Evolutionary conservation across 139 green algal genomes (phyloP).

Genomic region (Asterochloris erici): DNA sequence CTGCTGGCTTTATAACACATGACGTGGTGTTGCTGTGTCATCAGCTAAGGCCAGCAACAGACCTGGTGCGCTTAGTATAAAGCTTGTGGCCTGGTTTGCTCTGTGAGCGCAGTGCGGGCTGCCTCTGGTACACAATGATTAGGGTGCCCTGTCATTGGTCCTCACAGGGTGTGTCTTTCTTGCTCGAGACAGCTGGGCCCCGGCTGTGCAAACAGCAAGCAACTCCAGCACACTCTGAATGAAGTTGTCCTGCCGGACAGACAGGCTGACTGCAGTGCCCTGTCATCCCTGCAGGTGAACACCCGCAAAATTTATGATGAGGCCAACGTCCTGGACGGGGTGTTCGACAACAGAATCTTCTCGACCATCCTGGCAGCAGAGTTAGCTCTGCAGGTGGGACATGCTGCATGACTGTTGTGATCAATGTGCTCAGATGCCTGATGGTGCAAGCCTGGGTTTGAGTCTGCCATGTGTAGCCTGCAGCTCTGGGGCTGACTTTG

Average conservation of each 20-base stretch:
- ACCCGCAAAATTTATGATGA: conserved; percentile 71
- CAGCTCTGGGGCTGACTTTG: background rate
- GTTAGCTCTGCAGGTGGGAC: conserved; percentile 40
- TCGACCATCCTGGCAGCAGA: conserved; percentile 54
- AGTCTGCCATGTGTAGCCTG: background rate
- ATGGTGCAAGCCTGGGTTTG: background rate
- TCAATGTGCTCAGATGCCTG: background rate
- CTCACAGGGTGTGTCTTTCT: no score
- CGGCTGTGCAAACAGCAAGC: conserved; percentile 35
- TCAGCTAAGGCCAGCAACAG: no score
- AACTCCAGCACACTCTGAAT: no score
- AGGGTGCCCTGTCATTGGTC: no score
- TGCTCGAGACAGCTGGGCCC: no score
- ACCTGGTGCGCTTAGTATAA: no score
- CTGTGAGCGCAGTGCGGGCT: no score
- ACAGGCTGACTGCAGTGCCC: background rate
- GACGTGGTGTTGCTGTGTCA: background rate
- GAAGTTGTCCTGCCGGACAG: background rate
- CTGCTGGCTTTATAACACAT: background rate
- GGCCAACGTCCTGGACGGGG: conserved; percentile 51
- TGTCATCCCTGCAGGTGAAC: conserved; percentile 61
- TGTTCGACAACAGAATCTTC: conserved; percentile 62
- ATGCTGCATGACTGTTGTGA: background rate
- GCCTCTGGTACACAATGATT: no score
- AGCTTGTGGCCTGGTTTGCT: no score